Base-by-base conservation (phyloP, 768 basidiomycete species). In the Pulveroboletus sp. region DNA sequence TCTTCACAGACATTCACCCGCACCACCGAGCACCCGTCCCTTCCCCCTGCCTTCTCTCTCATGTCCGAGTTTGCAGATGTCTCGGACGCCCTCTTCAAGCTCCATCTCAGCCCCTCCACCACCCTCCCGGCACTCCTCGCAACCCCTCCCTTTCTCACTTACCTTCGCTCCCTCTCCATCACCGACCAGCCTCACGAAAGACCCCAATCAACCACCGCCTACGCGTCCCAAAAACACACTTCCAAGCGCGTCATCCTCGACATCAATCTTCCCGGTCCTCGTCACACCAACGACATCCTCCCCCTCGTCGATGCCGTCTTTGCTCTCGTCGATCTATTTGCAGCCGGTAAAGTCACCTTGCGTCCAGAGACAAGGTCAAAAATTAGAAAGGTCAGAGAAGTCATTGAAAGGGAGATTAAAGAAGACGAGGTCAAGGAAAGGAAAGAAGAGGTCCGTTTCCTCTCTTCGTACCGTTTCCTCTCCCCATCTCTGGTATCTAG, bases 1-100 rank as follows among this genome's bases (percentile, higher is more conserved):
- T n/a, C 7, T 34, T 21, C 33, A 17, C 63, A 93, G 91, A 88
- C 87, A 0, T 92, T 94, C 68, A 85, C 91, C 16, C 87, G 84
- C 61, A 84, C 87, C 5, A 72, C 79, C 12, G 92, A 93, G 50
- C 78, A 79, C 54, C 41, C 77, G 2, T 65, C 72, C 14, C 70
- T 95, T 21, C 86, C 89, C 4, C 56, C 77, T 1, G 70, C 75
- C 17, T 72, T 86, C 38, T 80, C 83, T 12, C 77, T 92, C 57
- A 90, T 94, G 86, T 84, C 90, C 50, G 94, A 97, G 71, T 90
- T 81, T 56, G 88, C 88, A 10, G 94, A 95, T 57, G 74, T 91
- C 47, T 88, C 90, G 2, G 90, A 94, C 19, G 78, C 75, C 58
- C 60, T 95, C 43, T 72, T 91, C 62, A 93, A 90, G 59, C 62